phyloP scores from a whole-genome alignment of 768 basidiomycete species.

The Xerocomellus dryophilus region DNA sequence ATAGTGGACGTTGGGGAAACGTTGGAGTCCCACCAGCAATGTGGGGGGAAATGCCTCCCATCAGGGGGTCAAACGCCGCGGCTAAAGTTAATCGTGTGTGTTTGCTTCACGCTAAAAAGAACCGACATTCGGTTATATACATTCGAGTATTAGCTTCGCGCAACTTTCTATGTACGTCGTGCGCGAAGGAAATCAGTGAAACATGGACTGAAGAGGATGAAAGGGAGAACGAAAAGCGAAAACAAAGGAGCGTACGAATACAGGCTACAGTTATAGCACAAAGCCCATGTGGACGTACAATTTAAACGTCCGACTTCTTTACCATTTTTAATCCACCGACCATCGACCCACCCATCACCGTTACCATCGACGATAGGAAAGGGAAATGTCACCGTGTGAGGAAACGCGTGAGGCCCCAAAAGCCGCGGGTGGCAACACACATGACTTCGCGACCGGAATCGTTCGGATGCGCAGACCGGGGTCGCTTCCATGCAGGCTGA shows the following conservation, averaged over 20 bases:
- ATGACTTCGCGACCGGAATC: background rate
- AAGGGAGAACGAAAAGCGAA: background rate
- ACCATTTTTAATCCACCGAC: too few species aligned
- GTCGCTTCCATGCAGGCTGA: constrained; percentile 23
- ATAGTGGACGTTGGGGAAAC: too few species aligned
- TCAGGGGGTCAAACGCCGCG: too few species aligned
- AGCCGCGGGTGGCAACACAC: background rate
- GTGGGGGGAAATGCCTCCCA: too few species aligned
- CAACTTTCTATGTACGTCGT: too few species aligned
- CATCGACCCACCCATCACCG: background rate
- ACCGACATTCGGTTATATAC: too few species aligned
- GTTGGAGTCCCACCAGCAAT: too few species aligned
- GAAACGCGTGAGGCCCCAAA: constrained; percentile 8
- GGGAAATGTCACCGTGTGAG: constrained; percentile 9
- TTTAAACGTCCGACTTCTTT: background rate
- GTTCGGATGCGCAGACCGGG: constrained; percentile 12
- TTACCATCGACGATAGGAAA: background rate
- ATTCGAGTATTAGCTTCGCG: too few species aligned
- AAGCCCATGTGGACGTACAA: background rate
- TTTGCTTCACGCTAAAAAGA: too few species aligned
- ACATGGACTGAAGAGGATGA: too few species aligned
- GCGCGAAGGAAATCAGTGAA: too few species aligned
- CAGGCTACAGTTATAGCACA: background rate
- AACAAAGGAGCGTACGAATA: background rate
- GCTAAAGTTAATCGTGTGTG: too few species aligned